Conservation (phyloP, 1,139 yeast genomes). For the Yarrowia galli region DNA sequence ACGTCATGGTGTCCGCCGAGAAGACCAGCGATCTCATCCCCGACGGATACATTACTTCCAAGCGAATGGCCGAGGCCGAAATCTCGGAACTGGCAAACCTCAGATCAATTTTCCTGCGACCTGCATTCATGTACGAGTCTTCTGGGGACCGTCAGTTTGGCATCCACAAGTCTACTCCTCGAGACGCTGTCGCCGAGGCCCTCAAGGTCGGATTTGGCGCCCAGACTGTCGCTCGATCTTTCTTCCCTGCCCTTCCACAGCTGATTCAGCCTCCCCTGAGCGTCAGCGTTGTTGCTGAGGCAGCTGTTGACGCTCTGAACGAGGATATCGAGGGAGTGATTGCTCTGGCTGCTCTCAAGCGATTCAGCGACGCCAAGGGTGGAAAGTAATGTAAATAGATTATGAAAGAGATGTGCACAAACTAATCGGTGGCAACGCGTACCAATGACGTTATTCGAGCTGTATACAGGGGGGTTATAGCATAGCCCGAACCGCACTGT, state of each 20-base stretch:
- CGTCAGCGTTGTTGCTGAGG: constrained; percentile 71
- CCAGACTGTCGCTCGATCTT: constrained; percentile 48
- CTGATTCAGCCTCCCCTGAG: constrained; percentile 69
- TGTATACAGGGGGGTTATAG: no score
- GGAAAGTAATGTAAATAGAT: constrained; percentile 16
- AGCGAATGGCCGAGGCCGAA: constrained; percentile 76
- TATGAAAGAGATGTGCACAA: neutral
- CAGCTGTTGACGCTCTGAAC: constrained; percentile 62
- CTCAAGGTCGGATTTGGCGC: constrained; percentile 44
- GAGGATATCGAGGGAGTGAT: constrained; percentile 66
- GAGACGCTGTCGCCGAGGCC: constrained; percentile 41
- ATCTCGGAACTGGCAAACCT: constrained; percentile 54
- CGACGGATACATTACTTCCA: constrained; percentile 71
- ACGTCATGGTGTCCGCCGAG: constrained; percentile 85
- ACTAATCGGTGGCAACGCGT: neutral
- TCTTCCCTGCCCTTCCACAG: constrained; percentile 53
- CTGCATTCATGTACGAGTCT: constrained; percentile 82
- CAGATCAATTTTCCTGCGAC: constrained; percentile 63
- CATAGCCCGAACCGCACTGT: no score
- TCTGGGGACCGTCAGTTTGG: constrained; percentile 49
- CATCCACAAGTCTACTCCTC: constrained; percentile 45
- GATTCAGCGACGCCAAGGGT: constrained; percentile 30
- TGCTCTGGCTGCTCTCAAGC: constrained; percentile 51
- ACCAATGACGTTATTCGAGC: no score
- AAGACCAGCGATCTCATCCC: constrained; percentile 69